These are phyloP conservation scores for Scopulariopsis brevicaulis DNA, from an alignment of 2,329 filamentous ascomycete species.

Conservation along the genomic window DNA sequence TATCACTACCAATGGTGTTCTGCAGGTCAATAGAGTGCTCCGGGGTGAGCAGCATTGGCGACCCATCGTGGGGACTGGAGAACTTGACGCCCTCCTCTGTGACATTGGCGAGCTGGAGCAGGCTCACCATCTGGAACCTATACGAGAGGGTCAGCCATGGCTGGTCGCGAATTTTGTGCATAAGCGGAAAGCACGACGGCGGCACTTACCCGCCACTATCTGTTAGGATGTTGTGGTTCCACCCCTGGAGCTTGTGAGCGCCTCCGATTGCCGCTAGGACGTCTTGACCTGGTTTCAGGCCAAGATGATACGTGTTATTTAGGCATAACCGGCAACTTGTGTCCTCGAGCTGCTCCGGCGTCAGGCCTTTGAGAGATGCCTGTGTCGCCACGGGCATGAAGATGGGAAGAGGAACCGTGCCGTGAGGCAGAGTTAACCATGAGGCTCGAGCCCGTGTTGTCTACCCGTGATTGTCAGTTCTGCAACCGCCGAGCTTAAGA, in stretches of 20 bases:
- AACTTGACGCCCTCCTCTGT: constrained; percentile 95
- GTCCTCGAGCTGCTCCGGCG: constrained; percentile 80
- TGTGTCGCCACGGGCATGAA: constrained; percentile 99
- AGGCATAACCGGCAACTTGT: constrained; percentile 84
- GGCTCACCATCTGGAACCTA: constrained; percentile 97
- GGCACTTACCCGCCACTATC: constrained; percentile 53
- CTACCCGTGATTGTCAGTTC: constrained; percentile 30
- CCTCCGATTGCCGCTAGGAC: constrained; percentile 81
- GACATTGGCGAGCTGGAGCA: constrained; percentile 84
- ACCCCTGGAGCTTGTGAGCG: constrained; percentile 88
- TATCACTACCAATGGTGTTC: constrained; percentile 95
- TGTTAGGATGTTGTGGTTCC: constrained; percentile 90
- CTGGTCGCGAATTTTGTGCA: neutral
- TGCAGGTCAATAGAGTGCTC: constrained; percentile 95
- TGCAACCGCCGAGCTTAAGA: neutral
- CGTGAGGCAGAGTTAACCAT: constrained; percentile 79
- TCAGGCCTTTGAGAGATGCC: constrained; percentile 88
- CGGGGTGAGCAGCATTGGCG: constrained; percentile 91
- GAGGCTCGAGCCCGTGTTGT: constrained; percentile 92
- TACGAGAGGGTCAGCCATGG: constrained; percentile 1
- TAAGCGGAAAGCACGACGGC: neutral
- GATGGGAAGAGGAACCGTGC: constrained; percentile 76
- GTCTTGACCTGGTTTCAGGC: constrained; percentile 86
- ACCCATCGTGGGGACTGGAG: constrained; percentile 89
- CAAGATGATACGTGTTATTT: constrained; percentile 97